Base-by-base conservation (phyloP, 148 eudicot species). In the Polygonum maritimum region DNA sequence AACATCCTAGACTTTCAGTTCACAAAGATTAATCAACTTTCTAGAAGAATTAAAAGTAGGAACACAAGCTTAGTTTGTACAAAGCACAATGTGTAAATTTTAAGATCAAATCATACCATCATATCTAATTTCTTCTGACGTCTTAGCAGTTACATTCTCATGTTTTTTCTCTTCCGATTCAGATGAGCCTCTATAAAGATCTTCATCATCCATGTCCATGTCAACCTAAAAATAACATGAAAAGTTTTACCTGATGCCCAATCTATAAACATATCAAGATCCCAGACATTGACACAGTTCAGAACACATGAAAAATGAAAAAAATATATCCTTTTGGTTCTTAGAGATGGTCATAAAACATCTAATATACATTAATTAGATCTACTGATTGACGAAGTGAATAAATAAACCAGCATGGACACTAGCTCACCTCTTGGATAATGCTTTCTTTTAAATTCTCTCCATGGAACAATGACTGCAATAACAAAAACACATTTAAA, bases 181-280 rank as follows among this genome's bases (percentile, higher is more conserved):
- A 77, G 77, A 74, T 39, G 75, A 49, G 39, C 78, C 80, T 79
- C 80, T 82, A 77, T 74, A 80, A 74, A 80, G 47, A 82, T 83
- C 91, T 26, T 78, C 91, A 78, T 95, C 96, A 77, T 89, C 99
- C 41, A 83, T 90, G 83, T 95, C 99, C 99, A 95, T 95, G 83
- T 95, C 99, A 79, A 95, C 99, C 99, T 95, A 83, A 48, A 36
- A 76, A 47, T 35, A 39, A 11, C 26, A 36, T 35, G 2, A 48
- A 22, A 77, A 39, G 38, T 10, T 11, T 67, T 36, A 67, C 15
- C 19, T 36, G 45, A 67, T 35, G 22, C 21, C 44, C 19, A 67
- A 67, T 73, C 39, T n/a, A 73, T 44, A 47, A 22, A 33, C 75
- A 73, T 40, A 48, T 47, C 35, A 45, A 40, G 55, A 73, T 73